phyloP scores from a whole-genome alignment of 192 early-diverging fungal genomes.

The Cetraspora pellucida region DNA sequence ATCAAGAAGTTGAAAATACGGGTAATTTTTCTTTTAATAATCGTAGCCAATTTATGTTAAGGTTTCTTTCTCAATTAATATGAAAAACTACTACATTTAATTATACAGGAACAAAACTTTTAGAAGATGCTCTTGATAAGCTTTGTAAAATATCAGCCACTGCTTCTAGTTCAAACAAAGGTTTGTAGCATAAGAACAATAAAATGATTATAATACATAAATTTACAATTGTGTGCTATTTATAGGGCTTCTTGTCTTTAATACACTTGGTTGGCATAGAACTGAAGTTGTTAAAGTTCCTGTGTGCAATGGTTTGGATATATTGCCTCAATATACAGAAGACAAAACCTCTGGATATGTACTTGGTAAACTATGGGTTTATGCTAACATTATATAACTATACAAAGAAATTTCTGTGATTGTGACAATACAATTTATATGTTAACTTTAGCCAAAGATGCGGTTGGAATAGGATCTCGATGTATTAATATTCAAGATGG shows the following conservation, averaged over 20 bases:
- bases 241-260: slow-evolving; percentile 56
- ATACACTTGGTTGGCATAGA: slow-evolving; percentile 70
- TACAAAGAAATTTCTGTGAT: neutral
- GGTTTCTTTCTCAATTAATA: neutral
- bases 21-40: slow-evolving; percentile 9
- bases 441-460: neutral
- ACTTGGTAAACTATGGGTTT: slow-evolving; percentile 36
- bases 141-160: slow-evolving; percentile 38
- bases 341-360: slow-evolving; percentile 47
- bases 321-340: slow-evolving; percentile 51
- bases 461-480: too few species aligned
- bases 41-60: neutral
- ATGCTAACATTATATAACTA: neutral
- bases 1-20: slow-evolving; percentile 40
- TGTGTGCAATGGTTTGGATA: slow-evolving; percentile 38
- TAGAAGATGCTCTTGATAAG: slow-evolving; percentile 48
- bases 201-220: neutral
- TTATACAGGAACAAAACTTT: slow-evolving; percentile 41
- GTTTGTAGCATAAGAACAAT: neutral
- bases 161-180: slow-evolving; percentile 7
- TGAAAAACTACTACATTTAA: neutral
- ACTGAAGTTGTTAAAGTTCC: slow-evolving; percentile 72
- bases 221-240: neutral
- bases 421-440: neutral
- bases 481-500: too few species aligned